Evolutionary conservation across 805 yeast species (phyloP), one percentile per base, ranked within the genome.

Genomic region (Saccharomyces mikatae): DNA sequence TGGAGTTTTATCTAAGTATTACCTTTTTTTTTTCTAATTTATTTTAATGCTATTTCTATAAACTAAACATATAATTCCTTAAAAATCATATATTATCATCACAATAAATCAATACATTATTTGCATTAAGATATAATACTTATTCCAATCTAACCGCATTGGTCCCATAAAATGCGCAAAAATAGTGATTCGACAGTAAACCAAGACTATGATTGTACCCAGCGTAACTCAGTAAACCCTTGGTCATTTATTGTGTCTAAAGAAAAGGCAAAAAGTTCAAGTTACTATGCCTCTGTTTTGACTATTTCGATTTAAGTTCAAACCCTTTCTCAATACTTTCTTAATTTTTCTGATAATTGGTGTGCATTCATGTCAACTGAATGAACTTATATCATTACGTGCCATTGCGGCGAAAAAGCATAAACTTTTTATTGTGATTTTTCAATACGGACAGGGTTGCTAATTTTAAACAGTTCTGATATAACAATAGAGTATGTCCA

Each of bases 401-500:
- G 4, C 11, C 10, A 32, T 32, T 17, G 50, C 22, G 27, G 44
- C 17, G 44, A 36, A 36, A 36, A 36, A 36, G 24, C 8, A 36
- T 36, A 36, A 3, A 36, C 44, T 3, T 17, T 17, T 13, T 31
- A 31, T 31, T 13, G 31, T 29, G 11, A 2, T 29, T 13, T 13
- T 13, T 4, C 6, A 31, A 14, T 14, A 11, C 24, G 17, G 22
- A 11, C 24, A 36, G 22, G 44, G 5, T 4, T n/a, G 9, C 26
- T 32, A 6, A 22, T 44, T 22, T 48, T 22, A 46, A 31, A 13
- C 29, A 47, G 13, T 5, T 9, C 26, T 14, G 46, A 41, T 41
- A 17, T 17, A 14, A 30, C n/a, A 28, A 29, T 27, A n/a, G 1
- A n/a, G n/a, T 17, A 70, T 64, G 66, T 79, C 87, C 0, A 56